phyloP scores from a whole-genome alignment of 2,329 filamentous ascomycete genomes.

The Colletotrichum noveboracense region DNA sequence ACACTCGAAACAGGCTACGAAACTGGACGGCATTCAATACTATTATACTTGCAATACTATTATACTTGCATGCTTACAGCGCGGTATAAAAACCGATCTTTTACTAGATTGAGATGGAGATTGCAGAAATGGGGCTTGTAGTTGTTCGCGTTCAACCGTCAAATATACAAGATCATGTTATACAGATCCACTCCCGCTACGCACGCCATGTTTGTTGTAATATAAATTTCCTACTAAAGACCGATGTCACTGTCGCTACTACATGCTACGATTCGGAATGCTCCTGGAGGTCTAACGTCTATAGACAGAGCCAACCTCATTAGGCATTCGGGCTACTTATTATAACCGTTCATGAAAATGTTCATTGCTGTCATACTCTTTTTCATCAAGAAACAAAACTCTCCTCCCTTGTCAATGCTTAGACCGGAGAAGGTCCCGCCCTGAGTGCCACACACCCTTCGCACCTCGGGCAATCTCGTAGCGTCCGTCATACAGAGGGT shows the following conservation, averaged over 20 bases:
- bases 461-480: background rate
- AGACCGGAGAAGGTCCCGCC: background rate
- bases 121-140: background rate
- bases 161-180: background rate
- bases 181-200: background rate
- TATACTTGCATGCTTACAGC: too few relatives aligned
- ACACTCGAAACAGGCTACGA: too few relatives aligned
- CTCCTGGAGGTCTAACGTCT: rapidly evolving
- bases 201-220: background rate
- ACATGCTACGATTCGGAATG: background rate
- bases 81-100: background rate
- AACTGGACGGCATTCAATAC: too few relatives aligned
- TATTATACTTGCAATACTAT: too few relatives aligned
- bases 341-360: background rate
- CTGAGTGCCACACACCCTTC: background rate
- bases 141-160: background rate
- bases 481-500: background rate
- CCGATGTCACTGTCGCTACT: background rate
- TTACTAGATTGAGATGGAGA: background rate
- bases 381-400: background rate
- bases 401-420: background rate
- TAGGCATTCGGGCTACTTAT: background rate
- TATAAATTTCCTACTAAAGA: background rate
- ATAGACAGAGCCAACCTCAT: background rate
- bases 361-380: background rate